Base-by-base conservation (phyloP, 2,329 filamentous ascomycete species). In the Penicillium italicum region DNA sequence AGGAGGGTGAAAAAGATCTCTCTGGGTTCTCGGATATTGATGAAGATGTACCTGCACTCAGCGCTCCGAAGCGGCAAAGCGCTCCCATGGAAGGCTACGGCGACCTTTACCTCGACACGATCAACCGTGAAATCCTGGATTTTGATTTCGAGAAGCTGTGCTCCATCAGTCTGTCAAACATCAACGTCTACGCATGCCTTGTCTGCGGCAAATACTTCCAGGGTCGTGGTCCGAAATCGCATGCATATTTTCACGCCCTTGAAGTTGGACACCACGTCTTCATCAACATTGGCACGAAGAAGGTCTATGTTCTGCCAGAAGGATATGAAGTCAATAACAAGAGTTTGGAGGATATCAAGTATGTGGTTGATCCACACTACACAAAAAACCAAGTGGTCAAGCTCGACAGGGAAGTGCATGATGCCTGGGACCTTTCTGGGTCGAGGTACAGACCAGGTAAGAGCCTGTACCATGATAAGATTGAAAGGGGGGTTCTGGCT, bases 111-210 rank as follows among this genome's bases (percentile, higher is more conserved):
- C 89, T 99, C 65, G 94, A 99, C 78, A 97, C 94, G 12, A 95
- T 99, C 76, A 86, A 96, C 74, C 90, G 94, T 68, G 85, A 87
- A 69, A 87, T 96, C 44, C 86, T 97, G 54, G 94, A 99, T 75
- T 97, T 97, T 72, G 94, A 99, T 75, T 99, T 99, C 72, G 94
- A 99, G 73, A 99, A 99, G 80, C 85, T 97, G 12, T 99, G 94
- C 77, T 97, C 93, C 24, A 83, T 99, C 63, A 96, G 91, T 33
- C 82, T 99, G 8, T 96, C 92, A 46, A 97, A 97, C 72, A 97
- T 97, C 77, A 99, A 99, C 71, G 92, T 99, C 42, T 99, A 99
- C 73, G 94, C 94, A 10, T 99, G 94, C 69, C 83, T 99, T 11
- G 90, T 97, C 1, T 99, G 94, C 73, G 94, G 94, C n/a, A 93